Percentiles rank a stretch among this genome's conserved stretches.
Conservation (phyloP, 345 rosid genomes). For the Gossypium rotundifolium region DNA sequence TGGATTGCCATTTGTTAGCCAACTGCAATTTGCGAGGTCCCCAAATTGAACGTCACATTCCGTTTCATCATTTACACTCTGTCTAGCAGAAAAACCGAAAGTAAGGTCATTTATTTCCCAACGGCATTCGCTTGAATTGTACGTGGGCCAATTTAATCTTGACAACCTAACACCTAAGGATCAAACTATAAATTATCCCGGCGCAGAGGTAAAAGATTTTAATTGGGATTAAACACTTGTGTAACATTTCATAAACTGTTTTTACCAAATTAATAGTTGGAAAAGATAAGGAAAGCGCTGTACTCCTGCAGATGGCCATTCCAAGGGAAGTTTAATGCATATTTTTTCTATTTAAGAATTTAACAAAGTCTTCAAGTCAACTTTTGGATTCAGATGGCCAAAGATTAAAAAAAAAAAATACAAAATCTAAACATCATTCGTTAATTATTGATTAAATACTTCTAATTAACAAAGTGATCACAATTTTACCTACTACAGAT, state of each 20-base stretch:
- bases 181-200: too few species aligned
- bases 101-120: not conserved
- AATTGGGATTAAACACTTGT: too few species aligned
- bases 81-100: not conserved
- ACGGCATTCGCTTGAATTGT: not conserved
- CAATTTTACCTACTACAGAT: not conserved
- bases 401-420: not conserved
- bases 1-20: conserved; percentile 24
- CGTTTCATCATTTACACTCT: not conserved
- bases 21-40: not conserved
- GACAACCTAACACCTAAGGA: too few species aligned
- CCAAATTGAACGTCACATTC: not conserved
- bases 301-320: not conserved
- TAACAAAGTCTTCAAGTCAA: not conserved
- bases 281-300: not conserved
- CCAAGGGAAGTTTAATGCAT: not conserved
- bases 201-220: too few species aligned
- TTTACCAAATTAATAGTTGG: not conserved
- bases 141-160: not conserved
- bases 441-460: not conserved
- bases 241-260: too few species aligned
- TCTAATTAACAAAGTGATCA: not conserved
- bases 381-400: too few species aligned
- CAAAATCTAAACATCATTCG: not conserved
- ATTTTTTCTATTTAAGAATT: not conserved